Evolutionary conservation across 1,139 yeast genomes (phyloP), one percentile per base, ranked within the genome.

Genomic region (Candida sojae): DNA sequence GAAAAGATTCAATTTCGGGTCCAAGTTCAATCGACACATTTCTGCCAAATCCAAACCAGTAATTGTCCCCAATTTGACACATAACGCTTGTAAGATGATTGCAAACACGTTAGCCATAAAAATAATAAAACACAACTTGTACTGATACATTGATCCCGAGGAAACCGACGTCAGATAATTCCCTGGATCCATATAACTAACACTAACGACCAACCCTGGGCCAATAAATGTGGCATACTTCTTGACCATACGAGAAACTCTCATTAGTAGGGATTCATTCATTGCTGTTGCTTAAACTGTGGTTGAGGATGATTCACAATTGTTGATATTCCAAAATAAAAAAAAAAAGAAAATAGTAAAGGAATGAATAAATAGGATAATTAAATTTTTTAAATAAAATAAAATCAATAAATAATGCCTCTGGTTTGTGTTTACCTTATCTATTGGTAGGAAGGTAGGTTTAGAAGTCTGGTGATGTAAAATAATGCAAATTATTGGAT

Each of bases 121-220:
- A 5, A 86, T 79, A 12, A 87, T 73, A 57, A 85, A 83, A 51
- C 87, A 65, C 37, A 86, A 71, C 57, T 81, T 80, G 62, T 86
- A 86, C 49, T 82, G 78, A 59, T 84, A 86, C 57, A 82, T 80
- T 32, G 92, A 87, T 7, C 93, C 93, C 0, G 91, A 85, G 13
- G 88, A 83, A 2, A 87, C 92, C 1, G 92, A 88, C 0, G 92
- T 86, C 44, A 88, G 83, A 62, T 86, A 87, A 61, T 87, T 87
- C 1, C 95, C 95, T 0, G 93, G 93, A 60, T 87, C 93, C 80
- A 87, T 83, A 60, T 86, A 87, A 1, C 91, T 85, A 36, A 88
- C 91, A 12, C 88, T 79, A 4, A 87, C 88, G 77, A 86, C 78
- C 31, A 87, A 68, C 0, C 95, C 95, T 0, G 95, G 95, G 0